A percentile compares a stretch with the other conserved stretches of the same genome.
phyloP scores from a whole-genome alignment of 345 rosid genomes.

The Limnanthes douglasii region DNA sequence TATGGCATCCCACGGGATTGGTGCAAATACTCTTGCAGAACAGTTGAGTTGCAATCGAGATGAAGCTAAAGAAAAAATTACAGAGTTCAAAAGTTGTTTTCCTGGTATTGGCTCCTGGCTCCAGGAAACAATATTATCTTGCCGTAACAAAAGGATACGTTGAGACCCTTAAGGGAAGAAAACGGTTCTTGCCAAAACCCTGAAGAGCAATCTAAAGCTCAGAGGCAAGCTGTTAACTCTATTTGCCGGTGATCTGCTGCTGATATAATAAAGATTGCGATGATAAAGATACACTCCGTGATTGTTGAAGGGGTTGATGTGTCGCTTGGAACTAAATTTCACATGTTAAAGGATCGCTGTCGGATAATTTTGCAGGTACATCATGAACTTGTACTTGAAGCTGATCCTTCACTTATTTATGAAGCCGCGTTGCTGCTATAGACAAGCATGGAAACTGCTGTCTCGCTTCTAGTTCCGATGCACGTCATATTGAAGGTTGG shows the following conservation, averaged over 20 bases:
- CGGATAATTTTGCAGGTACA: slow-evolving; percentile 90
- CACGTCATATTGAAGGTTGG: slow-evolving; percentile 77
- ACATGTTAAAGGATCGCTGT: slow-evolving; percentile 56
- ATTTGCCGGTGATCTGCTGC: slow-evolving; percentile 99
- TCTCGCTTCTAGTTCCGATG: slow-evolving; percentile 74
- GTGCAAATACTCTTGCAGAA: slow-evolving; percentile 73
- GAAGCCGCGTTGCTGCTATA: slow-evolving; percentile 61
- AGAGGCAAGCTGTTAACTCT: slow-evolving; percentile 96
- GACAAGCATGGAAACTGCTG: slow-evolving; percentile 75
- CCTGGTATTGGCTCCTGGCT: slow-evolving; percentile 90
- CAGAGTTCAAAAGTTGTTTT: slow-evolving; percentile 65
- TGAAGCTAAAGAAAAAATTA: slow-evolving; percentile 77
- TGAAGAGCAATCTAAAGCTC: slow-evolving; percentile 80
- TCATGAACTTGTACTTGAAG: slow-evolving; percentile 87
- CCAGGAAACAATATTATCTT: slow-evolving; percentile 41
- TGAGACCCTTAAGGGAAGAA: slow-evolving; percentile 85
- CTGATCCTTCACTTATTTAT: slow-evolving; percentile 48
- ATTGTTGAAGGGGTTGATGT: slow-evolving; percentile 33
- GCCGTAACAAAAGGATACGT: slow-evolving; percentile 80
- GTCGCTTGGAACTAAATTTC: slow-evolving; percentile 28
- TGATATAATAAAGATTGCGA: slow-evolving; percentile 89
- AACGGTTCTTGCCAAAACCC: slow-evolving; percentile 79
- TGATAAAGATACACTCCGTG: slow-evolving; percentile 55
- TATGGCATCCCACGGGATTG: slow-evolving; percentile 99
- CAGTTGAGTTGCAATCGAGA: slow-evolving; percentile 72